Conservation (phyloP, 2,329 filamentous ascomycete species). For the Aspergillus phoenicis region DNA sequence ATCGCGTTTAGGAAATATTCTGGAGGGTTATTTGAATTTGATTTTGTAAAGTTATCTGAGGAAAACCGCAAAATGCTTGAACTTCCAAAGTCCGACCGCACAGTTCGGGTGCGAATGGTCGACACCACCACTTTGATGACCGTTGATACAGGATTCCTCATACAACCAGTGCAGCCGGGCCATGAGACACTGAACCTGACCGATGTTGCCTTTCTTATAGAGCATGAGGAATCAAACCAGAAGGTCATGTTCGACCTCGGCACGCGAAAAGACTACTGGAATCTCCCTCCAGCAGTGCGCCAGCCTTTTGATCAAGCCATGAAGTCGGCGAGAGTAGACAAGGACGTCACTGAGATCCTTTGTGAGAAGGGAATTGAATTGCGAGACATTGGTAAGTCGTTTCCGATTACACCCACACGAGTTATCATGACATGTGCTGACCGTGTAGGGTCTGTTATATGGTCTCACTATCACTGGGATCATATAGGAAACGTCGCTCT, state of each 20-base stretch:
- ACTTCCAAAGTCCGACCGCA: conserved; percentile 7
- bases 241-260: conserved; percentile 30
- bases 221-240: conserved; percentile 24
- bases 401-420: background rate
- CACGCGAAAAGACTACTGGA: conserved; percentile 30
- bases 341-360: conserved; percentile 26
- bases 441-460: conserved; percentile 27
- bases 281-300: conserved; percentile 19
- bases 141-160: conserved; percentile 4
- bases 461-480: conserved; percentile 48
- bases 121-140: conserved; percentile 13
- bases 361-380: conserved; percentile 19
- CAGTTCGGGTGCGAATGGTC: conserved; percentile 11
- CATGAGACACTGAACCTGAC: conserved; percentile 23
- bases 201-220: conserved; percentile 27
- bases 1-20: background rate
- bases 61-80: background rate
- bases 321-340: conserved; percentile 17
- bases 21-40: background rate
- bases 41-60: background rate
- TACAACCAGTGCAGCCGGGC: conserved; percentile 13
- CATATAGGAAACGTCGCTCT: conserved; percentile 55
- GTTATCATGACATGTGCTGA: background rate
- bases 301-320: conserved; percentile 12
- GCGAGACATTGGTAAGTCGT: conserved; percentile 11